Percentiles rank a stretch among this genome's conserved stretches.
phyloP scores from a whole-genome alignment of 2,329 filamentous ascomycete species.

The Sclerotinia glacialis region DNA sequence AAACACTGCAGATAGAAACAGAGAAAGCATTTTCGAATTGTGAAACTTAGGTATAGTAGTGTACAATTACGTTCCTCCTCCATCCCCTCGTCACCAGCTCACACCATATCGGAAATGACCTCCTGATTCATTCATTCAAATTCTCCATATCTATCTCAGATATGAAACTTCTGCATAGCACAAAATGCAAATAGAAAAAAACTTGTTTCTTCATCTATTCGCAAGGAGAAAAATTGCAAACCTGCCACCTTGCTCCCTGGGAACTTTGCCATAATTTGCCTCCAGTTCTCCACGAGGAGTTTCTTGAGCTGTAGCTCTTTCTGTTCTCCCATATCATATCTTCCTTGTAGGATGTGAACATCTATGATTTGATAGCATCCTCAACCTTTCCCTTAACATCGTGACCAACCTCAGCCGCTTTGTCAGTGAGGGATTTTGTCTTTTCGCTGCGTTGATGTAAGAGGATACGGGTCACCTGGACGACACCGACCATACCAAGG shows the following conservation, averaged over 20 bases:
- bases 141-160: background rate
- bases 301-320: background rate
- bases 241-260: background rate
- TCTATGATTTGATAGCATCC: slow-evolving; percentile 41
- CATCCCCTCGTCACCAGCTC: too few species aligned
- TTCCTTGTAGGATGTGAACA: background rate
- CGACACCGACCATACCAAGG: slow-evolving; percentile 80
- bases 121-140: background rate
- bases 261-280: background rate
- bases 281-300: background rate
- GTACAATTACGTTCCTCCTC: background rate
- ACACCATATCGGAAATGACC: background rate
- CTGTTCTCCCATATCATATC: background rate
- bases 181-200: background rate
- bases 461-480: slow-evolving; percentile 77
- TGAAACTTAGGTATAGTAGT: background rate
- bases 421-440: slow-evolving; percentile 39
- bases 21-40: background rate
- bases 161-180: background rate
- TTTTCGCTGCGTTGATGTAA: slow-evolving; percentile 61
- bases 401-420: slow-evolving; percentile 27
- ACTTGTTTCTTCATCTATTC: background rate
- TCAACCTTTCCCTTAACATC: slow-evolving; percentile 38
- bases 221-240: background rate
- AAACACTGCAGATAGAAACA: background rate